These are phyloP conservation scores for Xylaria digitata DNA, from an alignment of 2,329 filamentous ascomycete species.

Conservation along the genomic window DNA sequence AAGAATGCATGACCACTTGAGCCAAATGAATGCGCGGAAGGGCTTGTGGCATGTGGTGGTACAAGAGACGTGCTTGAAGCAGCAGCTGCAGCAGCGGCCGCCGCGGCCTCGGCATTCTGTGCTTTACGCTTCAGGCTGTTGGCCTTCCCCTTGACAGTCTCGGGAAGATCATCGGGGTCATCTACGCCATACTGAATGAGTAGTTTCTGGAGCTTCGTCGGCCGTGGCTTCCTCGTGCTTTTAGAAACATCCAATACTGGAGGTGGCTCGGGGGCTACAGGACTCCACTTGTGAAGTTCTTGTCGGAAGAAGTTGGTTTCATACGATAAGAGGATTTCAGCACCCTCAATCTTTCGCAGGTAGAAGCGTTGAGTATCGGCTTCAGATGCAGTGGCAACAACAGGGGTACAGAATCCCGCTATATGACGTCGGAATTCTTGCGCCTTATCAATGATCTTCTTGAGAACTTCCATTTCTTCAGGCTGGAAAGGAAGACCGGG, in stretches of 20 bases:
- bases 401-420: slow-evolving; percentile 80
- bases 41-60: slow-evolving; percentile 50
- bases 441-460: slow-evolving; percentile 87
- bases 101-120: slow-evolving; percentile 65
- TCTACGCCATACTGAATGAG: slow-evolving; percentile 89
- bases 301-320: slow-evolving; percentile 99
- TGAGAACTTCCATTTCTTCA: slow-evolving; percentile 88
- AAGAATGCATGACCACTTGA: slow-evolving; percentile 51
- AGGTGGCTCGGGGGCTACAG: slow-evolving; percentile 86
- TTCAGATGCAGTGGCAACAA: slow-evolving; percentile 85
- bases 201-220: slow-evolving; percentile 96
- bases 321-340: slow-evolving; percentile 88
- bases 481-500: slow-evolving; percentile 87
- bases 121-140: slow-evolving; percentile 79
- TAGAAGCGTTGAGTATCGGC: slow-evolving; percentile 93
- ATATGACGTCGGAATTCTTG: slow-evolving; percentile 87
- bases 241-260: slow-evolving; percentile 87
- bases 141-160: slow-evolving; percentile 82
- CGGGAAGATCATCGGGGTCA: slow-evolving; percentile 89
- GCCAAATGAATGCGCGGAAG: slow-evolving; percentile 50
- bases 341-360: slow-evolving; percentile 94
- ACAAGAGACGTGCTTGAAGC: slow-evolving; percentile 38
- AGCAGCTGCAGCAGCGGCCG: slow-evolving; percentile 41
- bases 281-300: slow-evolving; percentile 93
- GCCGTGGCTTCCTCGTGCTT: slow-evolving; percentile 93